phyloP scores from a whole-genome alignment of 768 basidiomycete species.

The Amanita rimosa region DNA sequence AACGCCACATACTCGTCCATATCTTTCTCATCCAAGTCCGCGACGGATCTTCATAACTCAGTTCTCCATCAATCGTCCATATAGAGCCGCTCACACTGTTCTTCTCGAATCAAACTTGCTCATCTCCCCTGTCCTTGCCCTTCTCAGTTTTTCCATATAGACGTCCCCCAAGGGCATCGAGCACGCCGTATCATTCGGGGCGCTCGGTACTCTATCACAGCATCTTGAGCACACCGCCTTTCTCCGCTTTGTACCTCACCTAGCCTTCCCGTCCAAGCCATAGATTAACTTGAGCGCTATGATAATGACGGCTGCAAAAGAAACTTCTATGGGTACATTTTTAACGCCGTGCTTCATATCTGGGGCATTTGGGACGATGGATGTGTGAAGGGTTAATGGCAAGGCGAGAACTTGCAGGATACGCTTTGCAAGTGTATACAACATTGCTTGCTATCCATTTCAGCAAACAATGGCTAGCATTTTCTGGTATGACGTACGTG shows the following conservation, averaged over 20 bases:
- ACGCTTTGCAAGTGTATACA: slow-evolving; percentile 56
- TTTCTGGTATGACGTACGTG: slow-evolving; percentile 42
- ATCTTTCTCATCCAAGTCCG: slow-evolving; percentile 35
- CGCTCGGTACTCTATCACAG: slow-evolving; percentile 30
- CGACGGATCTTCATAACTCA: slow-evolving; percentile 33
- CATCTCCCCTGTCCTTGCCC: slow-evolving; percentile 20
- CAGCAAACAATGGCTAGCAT: neutral
- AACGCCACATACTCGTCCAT: slow-evolving; percentile 60
- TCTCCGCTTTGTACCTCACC: slow-evolving; percentile 26
- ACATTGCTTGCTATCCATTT: slow-evolving; percentile 31
- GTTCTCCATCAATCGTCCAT: neutral
- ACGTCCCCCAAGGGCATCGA: slow-evolving; percentile 42
- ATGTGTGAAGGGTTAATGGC: slow-evolving; percentile 46
- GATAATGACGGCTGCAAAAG: slow-evolving; percentile 45
- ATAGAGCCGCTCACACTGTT: slow-evolving; percentile 29
- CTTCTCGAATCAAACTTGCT: slow-evolving; percentile 30
- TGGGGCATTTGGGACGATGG: slow-evolving; percentile 18
- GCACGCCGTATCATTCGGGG: slow-evolving; percentile 44
- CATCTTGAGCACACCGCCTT: slow-evolving; percentile 9
- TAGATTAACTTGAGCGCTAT: slow-evolving; percentile 79
- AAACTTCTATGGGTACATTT: slow-evolving; percentile 58
- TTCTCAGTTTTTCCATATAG: slow-evolving; percentile 32
- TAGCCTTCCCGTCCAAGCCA: slow-evolving; percentile 59
- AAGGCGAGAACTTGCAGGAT: slow-evolving; percentile 44
- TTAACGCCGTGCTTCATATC: slow-evolving; percentile 41